Percentiles rank a stretch among this genome's conserved stretches.
These are phyloP conservation scores for Lentinula lateritia DNA, from an alignment of 768 basidiomycete genomes.

Conservation along the genomic window DNA sequence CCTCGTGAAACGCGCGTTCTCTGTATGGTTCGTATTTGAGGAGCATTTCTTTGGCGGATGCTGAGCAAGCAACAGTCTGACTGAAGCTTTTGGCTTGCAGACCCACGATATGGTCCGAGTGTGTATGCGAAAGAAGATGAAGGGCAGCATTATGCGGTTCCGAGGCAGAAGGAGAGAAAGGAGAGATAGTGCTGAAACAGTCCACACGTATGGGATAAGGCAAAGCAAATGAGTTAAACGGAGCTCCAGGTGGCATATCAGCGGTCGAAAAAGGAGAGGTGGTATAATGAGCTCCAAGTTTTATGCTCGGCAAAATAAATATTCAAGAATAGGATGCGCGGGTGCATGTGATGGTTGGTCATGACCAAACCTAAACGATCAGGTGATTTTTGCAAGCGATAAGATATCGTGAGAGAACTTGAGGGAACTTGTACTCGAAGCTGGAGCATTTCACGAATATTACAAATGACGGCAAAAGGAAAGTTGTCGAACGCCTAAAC, in stretches of 20 bases:
- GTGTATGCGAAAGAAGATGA: constrained; percentile 85
- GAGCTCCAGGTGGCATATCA: constrained; percentile 70
- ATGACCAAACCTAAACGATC: not conserved
- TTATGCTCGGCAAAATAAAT: not conserved
- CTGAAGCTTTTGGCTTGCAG: constrained; percentile 72
- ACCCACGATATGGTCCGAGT: constrained; percentile 82
- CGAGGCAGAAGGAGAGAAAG: constrained; percentile 25
- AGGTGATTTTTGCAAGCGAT: not conserved
- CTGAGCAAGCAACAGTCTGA: constrained; percentile 69
- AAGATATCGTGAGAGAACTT: no score
- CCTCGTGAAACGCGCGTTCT: constrained; percentile 55
- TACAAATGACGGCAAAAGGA: no score
- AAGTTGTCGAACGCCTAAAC: no score
- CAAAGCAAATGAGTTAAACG: constrained; percentile 67
- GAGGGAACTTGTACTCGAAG: no score
- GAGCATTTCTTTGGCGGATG: constrained; percentile 83
- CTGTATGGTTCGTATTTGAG: constrained; percentile 66
- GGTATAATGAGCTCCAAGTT: no score
- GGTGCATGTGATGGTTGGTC: not conserved
- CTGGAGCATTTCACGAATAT: no score
- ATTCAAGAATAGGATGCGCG: not conserved
- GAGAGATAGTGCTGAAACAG: constrained; percentile 50
- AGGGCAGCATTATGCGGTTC: constrained; percentile 27
- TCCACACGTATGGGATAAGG: constrained; percentile 87
- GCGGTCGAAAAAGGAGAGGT: no score